phyloP scores from a whole-genome alignment of 2,329 filamentous ascomycete species.

The Malbranchea zuffiana region DNA sequence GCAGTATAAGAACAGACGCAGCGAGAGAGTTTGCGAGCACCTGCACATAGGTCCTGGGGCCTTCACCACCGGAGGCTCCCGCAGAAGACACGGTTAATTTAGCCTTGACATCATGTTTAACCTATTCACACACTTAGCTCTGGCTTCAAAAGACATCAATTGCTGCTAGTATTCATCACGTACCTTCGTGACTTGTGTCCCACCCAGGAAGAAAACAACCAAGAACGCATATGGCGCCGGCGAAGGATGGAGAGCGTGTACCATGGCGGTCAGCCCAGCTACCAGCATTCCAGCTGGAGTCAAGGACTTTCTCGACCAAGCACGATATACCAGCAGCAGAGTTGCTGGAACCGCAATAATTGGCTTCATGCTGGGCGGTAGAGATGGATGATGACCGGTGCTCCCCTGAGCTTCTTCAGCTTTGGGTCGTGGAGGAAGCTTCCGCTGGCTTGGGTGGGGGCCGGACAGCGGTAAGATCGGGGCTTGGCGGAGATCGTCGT shows the following conservation, averaged over 20 bases:
- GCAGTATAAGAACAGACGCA: slow-evolving; percentile 54
- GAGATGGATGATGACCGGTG: neutral
- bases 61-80: slow-evolving; percentile 64
- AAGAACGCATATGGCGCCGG: slow-evolving; percentile 80
- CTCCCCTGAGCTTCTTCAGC: too few relatives aligned
- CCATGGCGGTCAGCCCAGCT: slow-evolving; percentile 60
- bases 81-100: slow-evolving; percentile 66
- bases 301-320: slow-evolving; percentile 62
- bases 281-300: slow-evolving; percentile 64
- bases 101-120: slow-evolving; percentile 80
- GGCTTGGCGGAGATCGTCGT: too few relatives aligned
- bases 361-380: slow-evolving; percentile 30
- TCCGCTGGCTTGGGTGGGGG: too few relatives aligned
- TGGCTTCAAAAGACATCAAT: neutral
- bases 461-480: too few relatives aligned
- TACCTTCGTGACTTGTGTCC: slow-evolving; percentile 74
- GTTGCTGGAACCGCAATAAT: slow-evolving; percentile 39
- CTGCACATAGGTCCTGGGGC: slow-evolving; percentile 72
- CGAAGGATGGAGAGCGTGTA: slow-evolving; percentile 88
- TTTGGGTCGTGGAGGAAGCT: too few relatives aligned
- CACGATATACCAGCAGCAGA: slow-evolving; percentile 52
- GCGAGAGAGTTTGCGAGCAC: slow-evolving; percentile 80
- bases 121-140: slow-evolving; percentile 36
- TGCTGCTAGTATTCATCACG: slow-evolving; percentile 12
- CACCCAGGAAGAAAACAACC: slow-evolving; percentile 74